Base-by-base conservation (phyloP, 768 basidiomycete species). In the Tricholoma hemisulphureum region DNA sequence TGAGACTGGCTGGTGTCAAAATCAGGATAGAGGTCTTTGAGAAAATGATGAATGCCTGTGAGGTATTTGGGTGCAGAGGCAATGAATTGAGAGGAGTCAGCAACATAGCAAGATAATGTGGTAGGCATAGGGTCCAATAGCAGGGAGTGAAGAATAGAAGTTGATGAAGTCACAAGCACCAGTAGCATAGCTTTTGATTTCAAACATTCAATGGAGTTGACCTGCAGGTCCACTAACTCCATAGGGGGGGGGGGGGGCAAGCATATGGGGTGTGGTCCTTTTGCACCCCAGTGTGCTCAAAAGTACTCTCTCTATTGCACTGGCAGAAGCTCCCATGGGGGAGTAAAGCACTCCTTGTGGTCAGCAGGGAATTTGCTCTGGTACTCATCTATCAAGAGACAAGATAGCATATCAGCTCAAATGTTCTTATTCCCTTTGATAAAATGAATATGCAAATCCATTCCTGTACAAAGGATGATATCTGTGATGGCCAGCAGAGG, bases 271-370 rank as follows among this genome's bases (percentile, higher is more conserved):
- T 8, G 34, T 13, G 16, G 20, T 16, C 43, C 8, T 55, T 39
- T 10, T 28, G 32, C 50, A 56, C 46, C 66, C 64, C 58, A 67
- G 50, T 1, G 50, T 53, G 32, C 37, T 58, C 51, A 64, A 61
- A 65, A 65, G 56, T 56, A 63, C 60, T 61, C n/a, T n/a, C n/a
- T n/a, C n/a, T 61, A 64, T 58, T 54, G 57, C 57, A 34, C 48
- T 48, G 55, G 65, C 58, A 66, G 24, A 16, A 64, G 58, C 21
- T 64, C 59, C 45, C 55, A n/a, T 13, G 66, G 64, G 4, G 62
- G 66, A 39, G n/a, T 8, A 49, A 65, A 67, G 13, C 5, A 24
- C 60, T 58, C 51, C 61, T 65, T 52, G 55, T 37, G 57, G 51
- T 61, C 59, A 41, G 52, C 43, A 24, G 63, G 57, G 32, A 63